Evolutionary conservation across 1,139 yeast species (phyloP).

Genomic region (Insectozyma bohioensis): DNA sequence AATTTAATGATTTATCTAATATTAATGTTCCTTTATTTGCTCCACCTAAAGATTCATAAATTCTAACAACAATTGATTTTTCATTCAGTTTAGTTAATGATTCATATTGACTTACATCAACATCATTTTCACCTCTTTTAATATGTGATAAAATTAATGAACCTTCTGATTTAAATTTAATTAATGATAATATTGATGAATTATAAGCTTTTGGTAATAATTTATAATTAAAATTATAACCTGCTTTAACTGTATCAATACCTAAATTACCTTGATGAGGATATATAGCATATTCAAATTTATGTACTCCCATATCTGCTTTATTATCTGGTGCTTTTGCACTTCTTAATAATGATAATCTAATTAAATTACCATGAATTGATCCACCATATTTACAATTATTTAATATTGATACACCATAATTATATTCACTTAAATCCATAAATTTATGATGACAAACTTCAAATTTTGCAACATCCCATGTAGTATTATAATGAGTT

Average conservation of each 20-base stretch:
- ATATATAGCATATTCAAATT: constrained; percentile 76
- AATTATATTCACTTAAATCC: constrained; percentile 80
- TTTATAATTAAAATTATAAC: constrained; percentile 76
- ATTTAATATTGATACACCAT: constrained; percentile 86
- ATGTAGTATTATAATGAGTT: constrained; percentile 88
- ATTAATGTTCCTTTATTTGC: constrained; percentile 51
- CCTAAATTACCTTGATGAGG: constrained; percentile 76
- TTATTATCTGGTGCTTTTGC: constrained; percentile 90
- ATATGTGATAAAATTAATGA: constrained; percentile 67
- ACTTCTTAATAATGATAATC: constrained; percentile 77
- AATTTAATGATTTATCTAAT: constrained; percentile 32
- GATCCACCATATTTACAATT: constrained; percentile 90
- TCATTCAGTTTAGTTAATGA: constrained; percentile 28
- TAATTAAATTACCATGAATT: constrained; percentile 84
- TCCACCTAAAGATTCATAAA: constrained; percentile 79
- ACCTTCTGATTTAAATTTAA: constrained; percentile 41
- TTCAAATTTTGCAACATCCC: constrained; percentile 97
- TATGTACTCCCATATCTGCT: constrained; percentile 92
- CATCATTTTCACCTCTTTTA: constrained; percentile 88
- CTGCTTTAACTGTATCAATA: constrained; percentile 67
- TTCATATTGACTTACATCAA: constrained; percentile 44
- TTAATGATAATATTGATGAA: constrained; percentile 22
- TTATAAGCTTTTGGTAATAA: constrained; percentile 18
- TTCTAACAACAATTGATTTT: constrained; percentile 64
- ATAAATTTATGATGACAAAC: constrained; percentile 94